phyloP scores from a whole-genome alignment of 768 basidiomycete genomes.

The Clavulina sp. region DNA sequence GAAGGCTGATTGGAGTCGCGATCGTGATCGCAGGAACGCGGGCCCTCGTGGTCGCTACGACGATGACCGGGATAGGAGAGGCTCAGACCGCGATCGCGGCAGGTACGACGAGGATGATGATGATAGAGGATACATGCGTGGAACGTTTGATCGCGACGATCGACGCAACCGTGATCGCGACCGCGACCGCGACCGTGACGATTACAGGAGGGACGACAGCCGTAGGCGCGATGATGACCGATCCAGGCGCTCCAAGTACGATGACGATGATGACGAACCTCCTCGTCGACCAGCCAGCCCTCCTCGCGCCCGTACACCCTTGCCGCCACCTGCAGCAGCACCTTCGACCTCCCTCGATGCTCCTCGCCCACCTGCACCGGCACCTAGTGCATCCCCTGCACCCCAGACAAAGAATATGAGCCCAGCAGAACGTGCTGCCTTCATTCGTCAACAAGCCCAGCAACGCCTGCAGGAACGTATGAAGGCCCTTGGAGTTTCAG shows the following conservation, averaged over 20 bases:
- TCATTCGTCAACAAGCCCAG: conserved; percentile 60
- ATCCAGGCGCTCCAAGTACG: background rate
- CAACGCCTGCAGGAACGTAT: conserved; percentile 70
- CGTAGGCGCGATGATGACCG: background rate
- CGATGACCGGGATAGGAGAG: conserved; percentile 22
- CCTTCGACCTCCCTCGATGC: conserved; percentile 11
- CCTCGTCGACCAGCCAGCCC: conserved; percentile 22
- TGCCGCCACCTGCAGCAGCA: conserved; percentile 23
- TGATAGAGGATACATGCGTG: conserved; percentile 11
- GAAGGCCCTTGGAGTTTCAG: conserved; percentile 60
- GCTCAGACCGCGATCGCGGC: conserved; percentile 21
- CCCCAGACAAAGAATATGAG: conserved; percentile 59
- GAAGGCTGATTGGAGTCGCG: conserved; percentile 56
- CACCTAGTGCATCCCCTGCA: conserved; percentile 14
- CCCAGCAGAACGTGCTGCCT: conserved; percentile 63
- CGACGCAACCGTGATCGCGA: conserved; percentile 26
- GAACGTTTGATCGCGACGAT: conserved; percentile 15
- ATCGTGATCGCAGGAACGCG: conserved; percentile 73
- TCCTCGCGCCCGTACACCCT: conserved; percentile 30
- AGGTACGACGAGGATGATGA: conserved; percentile 26
- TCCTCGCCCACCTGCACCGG: conserved; percentile 29
- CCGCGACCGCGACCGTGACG: conserved; percentile 20
- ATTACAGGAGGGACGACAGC: conserved; percentile 33
- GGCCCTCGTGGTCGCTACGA: conserved; percentile 9
- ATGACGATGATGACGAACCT: conserved; percentile 16